phyloP scores from a whole-genome alignment of 1,284 basidiomycete genomes.

The Cryptococcus maquisensis region DNA sequence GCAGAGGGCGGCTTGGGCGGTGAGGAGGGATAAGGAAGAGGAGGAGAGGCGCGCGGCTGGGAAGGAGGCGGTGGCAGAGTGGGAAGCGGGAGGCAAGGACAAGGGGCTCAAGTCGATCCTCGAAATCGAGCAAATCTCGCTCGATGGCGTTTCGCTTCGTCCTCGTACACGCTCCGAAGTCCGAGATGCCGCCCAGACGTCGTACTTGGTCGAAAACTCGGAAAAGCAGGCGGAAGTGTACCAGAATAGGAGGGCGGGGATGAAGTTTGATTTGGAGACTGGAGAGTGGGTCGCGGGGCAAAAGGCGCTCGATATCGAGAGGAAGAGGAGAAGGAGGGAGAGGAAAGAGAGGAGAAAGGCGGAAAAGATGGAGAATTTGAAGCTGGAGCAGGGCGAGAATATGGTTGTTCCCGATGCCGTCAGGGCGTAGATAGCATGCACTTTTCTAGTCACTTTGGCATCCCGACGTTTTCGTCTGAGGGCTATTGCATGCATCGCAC shows the following conservation, averaged over 20 bases:
- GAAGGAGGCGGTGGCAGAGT: constrained; percentile 25
- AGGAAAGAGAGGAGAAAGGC: constrained; percentile 17
- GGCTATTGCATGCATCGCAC: too few relatives aligned
- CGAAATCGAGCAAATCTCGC: constrained; percentile 22
- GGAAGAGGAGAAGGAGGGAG: constrained; percentile 16
- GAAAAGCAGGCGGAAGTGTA: constrained; percentile 17
- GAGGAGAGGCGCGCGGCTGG: constrained; percentile 18
- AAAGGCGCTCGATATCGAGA: constrained; percentile 16
- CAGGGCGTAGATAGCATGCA: too few relatives aligned
- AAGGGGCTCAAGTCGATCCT: constrained; percentile 26
- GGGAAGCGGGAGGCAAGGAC: constrained; percentile 41
- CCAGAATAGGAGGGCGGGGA: constrained; percentile 10
- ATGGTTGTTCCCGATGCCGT: constrained; percentile 27
- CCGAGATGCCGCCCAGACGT: constrained; percentile 31
- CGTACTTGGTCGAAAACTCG: constrained; percentile 29
- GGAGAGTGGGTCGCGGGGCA: constrained; percentile 24
- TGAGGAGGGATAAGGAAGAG: constrained; percentile 26
- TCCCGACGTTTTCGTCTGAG: too few relatives aligned
- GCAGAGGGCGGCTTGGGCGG: constrained; percentile 31
- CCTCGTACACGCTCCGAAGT: constrained; percentile 40
- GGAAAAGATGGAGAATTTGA: constrained; percentile 21
- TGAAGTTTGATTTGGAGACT: constrained; percentile 17
- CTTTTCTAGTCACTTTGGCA: too few relatives aligned
- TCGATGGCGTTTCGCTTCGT: constrained; percentile 38
- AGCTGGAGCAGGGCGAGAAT: constrained; percentile 25